These are phyloP conservation scores for Barnettozyma wickerhamii DNA, from an alignment of 805 yeast species.

Conservation along the genomic window DNA sequence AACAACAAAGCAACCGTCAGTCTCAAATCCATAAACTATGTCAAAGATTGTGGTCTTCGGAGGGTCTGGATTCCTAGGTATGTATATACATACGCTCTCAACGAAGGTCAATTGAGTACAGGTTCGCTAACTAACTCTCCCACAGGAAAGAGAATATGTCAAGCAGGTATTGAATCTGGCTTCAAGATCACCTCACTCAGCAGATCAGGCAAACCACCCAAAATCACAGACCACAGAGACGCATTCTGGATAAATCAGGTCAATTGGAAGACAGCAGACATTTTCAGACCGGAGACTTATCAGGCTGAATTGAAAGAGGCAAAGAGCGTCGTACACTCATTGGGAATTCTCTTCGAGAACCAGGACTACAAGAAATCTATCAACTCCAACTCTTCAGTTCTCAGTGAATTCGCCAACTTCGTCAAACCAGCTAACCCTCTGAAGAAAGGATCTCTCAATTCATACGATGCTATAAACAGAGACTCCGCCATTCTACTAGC, in stretches of 20 bases:
- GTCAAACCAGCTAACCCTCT: slow-evolving; percentile 58
- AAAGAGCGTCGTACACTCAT: slow-evolving; percentile 72
- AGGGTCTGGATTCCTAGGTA: slow-evolving; percentile 70
- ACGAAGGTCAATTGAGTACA: too few species aligned
- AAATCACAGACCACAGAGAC: slow-evolving; percentile 26
- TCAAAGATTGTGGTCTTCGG: slow-evolving; percentile 66
- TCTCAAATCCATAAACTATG: slow-evolving; percentile 7
- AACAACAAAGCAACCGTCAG: neutral
- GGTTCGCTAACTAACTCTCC: too few species aligned
- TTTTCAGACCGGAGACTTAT: slow-evolving; percentile 63
- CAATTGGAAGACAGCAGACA: slow-evolving; percentile 62
- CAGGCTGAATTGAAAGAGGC: slow-evolving; percentile 40
- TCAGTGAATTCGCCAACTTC: slow-evolving; percentile 34
- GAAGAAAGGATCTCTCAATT: slow-evolving; percentile 35
- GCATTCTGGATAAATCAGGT: slow-evolving; percentile 52
- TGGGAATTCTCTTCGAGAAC: slow-evolving; percentile 74
- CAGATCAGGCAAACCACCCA: slow-evolving; percentile 53
- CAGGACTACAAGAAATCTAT: slow-evolving; percentile 56
- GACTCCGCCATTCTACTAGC: slow-evolving; percentile 67
- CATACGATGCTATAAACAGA: slow-evolving; percentile 63
- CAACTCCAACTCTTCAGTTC: slow-evolving; percentile 24
- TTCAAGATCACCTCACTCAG: slow-evolving; percentile 60
- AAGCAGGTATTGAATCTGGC: slow-evolving; percentile 58
- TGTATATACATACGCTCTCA: neutral
- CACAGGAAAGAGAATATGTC: slow-evolving; percentile 63